Conservation (phyloP, 495 filamentous ascomycete genomes). For the Penicillium desertorum region DNA sequence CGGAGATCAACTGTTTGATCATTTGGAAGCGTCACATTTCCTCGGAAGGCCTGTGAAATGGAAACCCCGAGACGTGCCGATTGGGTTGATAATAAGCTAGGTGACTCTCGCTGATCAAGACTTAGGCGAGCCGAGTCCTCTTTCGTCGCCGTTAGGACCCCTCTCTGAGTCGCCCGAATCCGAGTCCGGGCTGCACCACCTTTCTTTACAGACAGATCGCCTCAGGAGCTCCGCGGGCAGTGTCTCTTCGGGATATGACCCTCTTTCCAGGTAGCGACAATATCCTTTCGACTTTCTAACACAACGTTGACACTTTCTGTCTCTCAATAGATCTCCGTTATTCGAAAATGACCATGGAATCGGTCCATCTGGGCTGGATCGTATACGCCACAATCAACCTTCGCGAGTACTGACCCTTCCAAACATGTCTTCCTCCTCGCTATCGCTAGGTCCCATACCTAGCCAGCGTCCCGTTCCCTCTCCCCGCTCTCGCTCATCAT, state of each 20-base stretch:
- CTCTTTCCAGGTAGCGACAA: conserved; percentile 41
- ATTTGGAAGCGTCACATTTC: conserved; percentile 12
- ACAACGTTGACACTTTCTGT: conserved; percentile 48
- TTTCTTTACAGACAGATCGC: conserved; percentile 46
- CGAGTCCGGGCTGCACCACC: conserved; percentile 55
- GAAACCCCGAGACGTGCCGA: conserved; percentile 7
- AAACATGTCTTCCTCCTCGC: conserved; percentile 63
- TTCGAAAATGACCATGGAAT: conserved; percentile 63
- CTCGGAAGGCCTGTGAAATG: conserved; percentile 9
- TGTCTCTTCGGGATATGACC: conserved; percentile 44
- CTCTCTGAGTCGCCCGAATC: conserved; percentile 46
- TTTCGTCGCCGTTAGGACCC: conserved; percentile 47
- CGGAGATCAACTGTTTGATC: conserved; percentile 17
- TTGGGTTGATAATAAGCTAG: conserved; percentile 12
- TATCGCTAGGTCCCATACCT: conserved; percentile 54
- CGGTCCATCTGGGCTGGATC: conserved; percentile 75
- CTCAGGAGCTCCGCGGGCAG: conserved; percentile 47
- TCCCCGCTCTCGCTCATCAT: conserved; percentile 49
- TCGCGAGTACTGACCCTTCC: conserved; percentile 65
- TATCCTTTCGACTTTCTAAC: conserved; percentile 30
- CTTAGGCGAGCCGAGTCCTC: conserved; percentile 47
- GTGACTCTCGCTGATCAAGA: conserved; percentile 24
- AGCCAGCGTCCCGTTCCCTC: conserved; percentile 63
- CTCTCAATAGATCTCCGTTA: conserved; percentile 59
- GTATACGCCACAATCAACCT: conserved; percentile 83